Percentiles rank a stretch among this genome's conserved stretches.
Conservation (phyloP, 768 basidiomycete genomes). For the Leccinum incarnatum region DNA sequence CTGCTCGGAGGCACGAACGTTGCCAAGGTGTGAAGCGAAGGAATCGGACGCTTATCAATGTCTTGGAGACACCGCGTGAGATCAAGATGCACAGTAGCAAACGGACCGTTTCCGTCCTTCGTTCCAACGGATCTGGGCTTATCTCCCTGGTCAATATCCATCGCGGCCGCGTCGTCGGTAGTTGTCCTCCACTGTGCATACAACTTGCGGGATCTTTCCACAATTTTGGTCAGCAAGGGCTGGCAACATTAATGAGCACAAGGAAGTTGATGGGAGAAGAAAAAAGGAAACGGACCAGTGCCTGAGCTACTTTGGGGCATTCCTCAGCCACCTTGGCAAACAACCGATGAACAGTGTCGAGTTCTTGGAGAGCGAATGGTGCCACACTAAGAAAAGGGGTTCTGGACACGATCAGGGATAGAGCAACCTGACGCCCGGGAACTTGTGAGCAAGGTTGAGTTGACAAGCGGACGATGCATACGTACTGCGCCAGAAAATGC, state of each 20-base stretch:
- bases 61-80: constrained; percentile 26
- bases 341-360: constrained; percentile 56
- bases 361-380: constrained; percentile 55
- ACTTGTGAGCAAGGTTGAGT: background rate
- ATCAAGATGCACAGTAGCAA: constrained; percentile 24
- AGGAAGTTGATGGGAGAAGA: background rate
- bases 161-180: constrained; percentile 14
- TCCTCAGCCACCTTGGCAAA: constrained; percentile 56
- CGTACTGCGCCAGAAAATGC: constrained; percentile 69
- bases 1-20: constrained; percentile 23
- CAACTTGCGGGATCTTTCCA: constrained; percentile 47
- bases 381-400: constrained; percentile 58
- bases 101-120: constrained; percentile 12
- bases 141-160: constrained; percentile 27
- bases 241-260: constrained; percentile 24
- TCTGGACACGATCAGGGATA: constrained; percentile 63
- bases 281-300: constrained; percentile 43
- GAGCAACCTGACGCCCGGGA: constrained; percentile 45
- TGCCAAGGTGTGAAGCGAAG: constrained; percentile 21
- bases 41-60: constrained; percentile 19
- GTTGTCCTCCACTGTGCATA: constrained; percentile 41
- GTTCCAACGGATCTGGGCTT: background rate
- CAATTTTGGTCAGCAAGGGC: constrained; percentile 57
- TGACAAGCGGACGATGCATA: constrained; percentile 6
- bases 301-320: constrained; percentile 59